Base-by-base conservation (phyloP, 1,284 basidiomycete genomes). In the Tremellales sp. region DNA sequence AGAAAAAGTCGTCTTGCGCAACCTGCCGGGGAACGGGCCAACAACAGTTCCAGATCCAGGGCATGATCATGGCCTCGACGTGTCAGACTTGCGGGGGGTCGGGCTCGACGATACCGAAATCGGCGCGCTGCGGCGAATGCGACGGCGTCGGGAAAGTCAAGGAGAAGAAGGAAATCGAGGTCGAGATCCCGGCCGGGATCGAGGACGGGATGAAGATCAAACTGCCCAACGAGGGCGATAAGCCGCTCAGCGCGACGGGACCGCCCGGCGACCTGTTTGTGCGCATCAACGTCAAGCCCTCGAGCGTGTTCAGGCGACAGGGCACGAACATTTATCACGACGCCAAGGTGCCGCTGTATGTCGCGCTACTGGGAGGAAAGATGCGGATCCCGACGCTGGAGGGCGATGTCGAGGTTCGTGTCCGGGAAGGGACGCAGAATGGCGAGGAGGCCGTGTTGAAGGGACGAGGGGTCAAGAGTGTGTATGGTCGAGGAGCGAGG, bases 151-250 rank as follows among this genome's bases (percentile, higher is more conserved):
- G 95, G 18, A 86, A 90, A 61, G 84, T 98, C 35, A 84, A 87
- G 68, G 78, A 80, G 60, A 82, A 82, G 63, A 87, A 86, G 67
- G 77, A 81, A 13, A 81, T 95, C 21, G 80, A 86, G 43, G 84
- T 98, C 45, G 82, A 89, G 54, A 84, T 99, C 48, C 89, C 91
- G 45, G 79, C 87, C 42, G 90, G 90, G 82, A 86, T 97, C 43
- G 95, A 99, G 71, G 92, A 98, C 69, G 95, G 95, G 24, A 95
- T 94, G 87, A 82, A 84, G 47, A 81, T 99, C 58, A 85, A 88
- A 53, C 77, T 98, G 42, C 81, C 87, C 10, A 82, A 83, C 33
- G 80, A 80, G 38, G 95, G 95, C 28, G 92, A 99, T 73, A 85
- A 84, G 27, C 86, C 95, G 19, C 72, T 94, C 19, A 77, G 81